Conservation (phyloP, 2,329 filamentous ascomycete species). For the Microsporum canis region DNA sequence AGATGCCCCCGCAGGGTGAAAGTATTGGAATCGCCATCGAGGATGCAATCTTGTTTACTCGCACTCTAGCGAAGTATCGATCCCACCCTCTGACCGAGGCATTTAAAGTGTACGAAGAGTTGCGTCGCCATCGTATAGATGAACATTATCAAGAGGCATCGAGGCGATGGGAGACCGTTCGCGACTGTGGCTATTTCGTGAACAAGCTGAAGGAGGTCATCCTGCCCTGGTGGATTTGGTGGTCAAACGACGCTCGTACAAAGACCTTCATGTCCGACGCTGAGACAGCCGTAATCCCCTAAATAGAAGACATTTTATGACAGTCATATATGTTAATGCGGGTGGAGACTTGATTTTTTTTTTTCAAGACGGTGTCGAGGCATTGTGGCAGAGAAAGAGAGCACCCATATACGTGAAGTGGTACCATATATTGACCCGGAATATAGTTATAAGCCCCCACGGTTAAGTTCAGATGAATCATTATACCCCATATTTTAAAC, state of each 20-base stretch:
- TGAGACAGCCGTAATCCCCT: slow-evolving; percentile 1
- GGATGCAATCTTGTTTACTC: slow-evolving; percentile 24
- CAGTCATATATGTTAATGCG: background rate
- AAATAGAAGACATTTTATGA: background rate
- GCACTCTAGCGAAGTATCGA: slow-evolving; percentile 4
- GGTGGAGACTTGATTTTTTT: too few relatives aligned
- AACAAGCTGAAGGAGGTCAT: slow-evolving; percentile 8
- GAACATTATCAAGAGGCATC: slow-evolving; percentile 5
- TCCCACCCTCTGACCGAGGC: background rate
- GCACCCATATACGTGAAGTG: background rate
- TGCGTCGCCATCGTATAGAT: slow-evolving; percentile 5
- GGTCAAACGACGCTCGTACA: background rate
- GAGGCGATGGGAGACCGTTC: slow-evolving; percentile 7
- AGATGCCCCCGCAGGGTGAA: slow-evolving; percentile 39
- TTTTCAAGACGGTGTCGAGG: background rate
- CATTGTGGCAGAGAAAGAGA: background rate
- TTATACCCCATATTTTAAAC: background rate
- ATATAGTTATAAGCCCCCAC: too few relatives aligned
- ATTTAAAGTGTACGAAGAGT: slow-evolving; percentile 7
- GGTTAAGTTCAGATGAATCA: too few relatives aligned
- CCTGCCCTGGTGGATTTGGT: slow-evolving; percentile 6
- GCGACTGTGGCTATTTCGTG: slow-evolving; percentile 6
- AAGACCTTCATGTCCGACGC: slow-evolving; percentile 6
- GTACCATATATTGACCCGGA: background rate
- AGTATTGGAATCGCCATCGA: slow-evolving; percentile 35